phyloP scores from a whole-genome alignment of 2,329 filamentous ascomycete species.

The Sarocladiaceae sp. region DNA sequence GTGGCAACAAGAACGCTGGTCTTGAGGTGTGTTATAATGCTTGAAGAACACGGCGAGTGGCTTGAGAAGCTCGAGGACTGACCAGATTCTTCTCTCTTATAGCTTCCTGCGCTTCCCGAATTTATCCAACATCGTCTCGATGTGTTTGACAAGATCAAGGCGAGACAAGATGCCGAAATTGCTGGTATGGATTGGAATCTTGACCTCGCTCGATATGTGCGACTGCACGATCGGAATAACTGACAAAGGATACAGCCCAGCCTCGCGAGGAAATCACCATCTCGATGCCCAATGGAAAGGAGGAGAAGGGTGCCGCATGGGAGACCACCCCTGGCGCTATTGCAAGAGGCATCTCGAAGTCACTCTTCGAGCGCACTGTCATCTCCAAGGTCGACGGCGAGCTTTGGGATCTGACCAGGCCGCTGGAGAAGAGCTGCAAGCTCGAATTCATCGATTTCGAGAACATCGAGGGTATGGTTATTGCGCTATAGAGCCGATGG shows the following conservation, averaged over 20 bases:
- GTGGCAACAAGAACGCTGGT: conserved; percentile 56
- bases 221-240: not conserved
- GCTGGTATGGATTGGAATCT: conserved; percentile 29
- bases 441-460: conserved; percentile 84
- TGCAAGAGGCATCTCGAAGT: conserved; percentile 77
- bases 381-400: conserved; percentile 79
- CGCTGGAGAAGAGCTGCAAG: conserved; percentile 81
- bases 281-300: conserved; percentile 67
- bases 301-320: conserved; percentile 75
- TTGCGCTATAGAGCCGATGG: not conserved
- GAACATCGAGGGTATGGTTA: conserved; percentile 27
- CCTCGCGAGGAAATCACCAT: conserved; percentile 71
- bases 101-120: conserved; percentile 53
- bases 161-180: conserved; percentile 74
- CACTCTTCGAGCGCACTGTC: conserved; percentile 78
- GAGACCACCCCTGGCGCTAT: conserved; percentile 84
- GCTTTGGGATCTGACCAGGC: conserved; percentile 90
- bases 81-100: too few relatives aligned
- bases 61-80: too few relatives aligned
- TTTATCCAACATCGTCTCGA: conserved; percentile 81
- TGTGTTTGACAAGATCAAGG: conserved; percentile 85
- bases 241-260: conserved; percentile 37
- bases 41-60: not conserved
- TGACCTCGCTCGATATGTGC: not conserved
- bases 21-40: conserved; percentile 36